Evolutionary conservation across 495 filamentous ascomycete genomes (phyloP), one percentile per base, ranked within the genome.

Genomic region (Entonaema liquescens): DNA sequence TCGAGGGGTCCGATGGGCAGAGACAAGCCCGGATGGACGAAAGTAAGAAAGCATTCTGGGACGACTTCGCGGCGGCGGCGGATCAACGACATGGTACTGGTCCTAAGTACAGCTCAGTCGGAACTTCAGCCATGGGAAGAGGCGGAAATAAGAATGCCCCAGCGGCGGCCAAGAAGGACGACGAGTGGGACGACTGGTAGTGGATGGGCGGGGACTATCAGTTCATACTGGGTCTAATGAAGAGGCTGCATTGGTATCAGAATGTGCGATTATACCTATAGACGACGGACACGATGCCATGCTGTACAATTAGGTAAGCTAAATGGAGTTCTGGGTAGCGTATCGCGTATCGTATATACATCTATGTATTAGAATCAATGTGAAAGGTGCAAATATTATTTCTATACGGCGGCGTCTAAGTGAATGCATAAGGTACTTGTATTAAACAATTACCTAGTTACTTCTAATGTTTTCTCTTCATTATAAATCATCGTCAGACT

Each of bases 1-100:
- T 97, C 28, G 93, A 98, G 75, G 82, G 83, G 2, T 74, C 71
- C 11, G 70, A 79, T 26, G 79, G 76, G 19, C 77, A 78, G 53
- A 65, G 63, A 11, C 70, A 77, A 35, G 73, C 77, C 29, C 81
- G 81, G 11, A 73, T 79, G 33, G 82, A 86, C 73, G 81, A 85
- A 86, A 91, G 73, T 86, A 92, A 89, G 78, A 88, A 89, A 69
- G 91, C 92, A 40, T 99, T 99, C 80, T 99, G 95, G 96, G 96
- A 98, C 80, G 86, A 88, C 23, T 86, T 94, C 64, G 86, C 88
- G 0, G 80, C 77, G 36, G 78, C 84, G 25, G 85, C 87, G 2
- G 81, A 86, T 60, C 80, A 83, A 35, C 75, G 77, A 35, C 79
- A 77, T 50, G 75, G 72, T 8, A 77, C 71, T 1, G 68, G 77